A percentile compares a stretch with the other conserved stretches of the same genome.
phyloP scores from a whole-genome alignment of 441 rosid genomes.

The Brassica hybrid region DNA sequence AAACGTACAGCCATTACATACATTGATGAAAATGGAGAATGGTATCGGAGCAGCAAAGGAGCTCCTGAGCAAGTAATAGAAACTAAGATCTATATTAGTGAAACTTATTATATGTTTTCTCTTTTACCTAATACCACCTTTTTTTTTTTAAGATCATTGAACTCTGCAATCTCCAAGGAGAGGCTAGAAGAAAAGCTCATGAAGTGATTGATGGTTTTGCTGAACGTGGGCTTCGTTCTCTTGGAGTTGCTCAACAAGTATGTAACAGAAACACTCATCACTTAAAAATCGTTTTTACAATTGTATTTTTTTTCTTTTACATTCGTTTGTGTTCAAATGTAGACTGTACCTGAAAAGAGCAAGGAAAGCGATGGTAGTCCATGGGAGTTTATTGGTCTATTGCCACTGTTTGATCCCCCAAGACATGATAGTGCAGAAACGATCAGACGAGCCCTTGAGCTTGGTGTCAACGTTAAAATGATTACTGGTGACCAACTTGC shows the following conservation, averaged over 20 bases:
- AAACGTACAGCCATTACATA: constrained; percentile 96
- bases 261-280: constrained; percentile 1
- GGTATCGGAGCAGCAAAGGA: constrained; percentile 91
- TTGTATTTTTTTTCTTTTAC: neutral
- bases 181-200: constrained; percentile 56
- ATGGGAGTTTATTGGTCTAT: constrained; percentile 92
- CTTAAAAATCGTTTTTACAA: neutral
- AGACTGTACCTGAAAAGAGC: constrained; percentile 72
- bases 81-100: neutral
- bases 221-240: constrained; percentile 84
- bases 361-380: constrained; percentile 77
- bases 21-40: constrained; percentile 64
- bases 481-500: constrained; percentile 98
- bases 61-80: constrained; percentile 88
- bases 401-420: constrained; percentile 95
- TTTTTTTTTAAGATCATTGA: constrained; percentile 63
- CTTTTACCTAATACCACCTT: constrained; percentile 5
- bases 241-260: constrained; percentile 80
- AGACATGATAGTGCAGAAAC: constrained; percentile 97
- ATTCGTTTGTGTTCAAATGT: neutral
- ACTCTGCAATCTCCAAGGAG: constrained; percentile 72
- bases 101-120: neutral
- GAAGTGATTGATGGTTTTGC: constrained; percentile 72
- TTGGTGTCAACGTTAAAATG: constrained; percentile 97
- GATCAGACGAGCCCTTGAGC: constrained; percentile 85